These are phyloP conservation scores for Trifolium dubium DNA, from an alignment of 306 rosid genomes.

Conservation along the genomic window DNA sequence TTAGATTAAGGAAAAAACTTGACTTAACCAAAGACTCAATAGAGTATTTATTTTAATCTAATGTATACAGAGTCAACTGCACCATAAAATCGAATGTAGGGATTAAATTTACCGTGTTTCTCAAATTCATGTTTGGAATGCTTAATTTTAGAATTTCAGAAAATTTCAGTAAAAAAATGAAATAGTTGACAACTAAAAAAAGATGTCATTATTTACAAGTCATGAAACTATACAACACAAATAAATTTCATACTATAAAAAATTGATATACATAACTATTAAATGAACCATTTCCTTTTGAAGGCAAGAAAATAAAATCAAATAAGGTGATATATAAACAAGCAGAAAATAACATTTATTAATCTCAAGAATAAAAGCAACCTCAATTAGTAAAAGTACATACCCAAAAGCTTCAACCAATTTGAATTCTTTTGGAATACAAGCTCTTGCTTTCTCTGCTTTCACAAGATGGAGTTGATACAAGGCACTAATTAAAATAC, in stretches of 20 bases:
- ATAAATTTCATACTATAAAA: no score
- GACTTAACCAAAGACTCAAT: no score
- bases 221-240: not conserved
- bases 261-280: not conserved
- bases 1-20: no score
- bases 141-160: not conserved
- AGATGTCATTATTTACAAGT: not conserved
- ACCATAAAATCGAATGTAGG: no score
- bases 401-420: conserved; percentile 96
- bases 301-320: no score
- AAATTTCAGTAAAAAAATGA: not conserved
- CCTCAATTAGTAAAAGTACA: conserved; percentile 34
- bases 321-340: no score
- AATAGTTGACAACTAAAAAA: no score
- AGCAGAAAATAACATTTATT: no score
- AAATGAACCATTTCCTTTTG: not conserved
- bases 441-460: conserved; percentile 74
- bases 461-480: conserved; percentile 94
- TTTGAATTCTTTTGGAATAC: conserved; percentile 85
- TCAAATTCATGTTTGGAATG: no score
- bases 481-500: conserved; percentile 72
- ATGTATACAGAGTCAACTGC: no score
- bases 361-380: not conserved
- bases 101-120: no score
- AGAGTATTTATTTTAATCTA: no score